Evolutionary conservation across 2,329 filamentous ascomycete species (phyloP).

Genomic region (Colletotrichum magnum): DNA sequence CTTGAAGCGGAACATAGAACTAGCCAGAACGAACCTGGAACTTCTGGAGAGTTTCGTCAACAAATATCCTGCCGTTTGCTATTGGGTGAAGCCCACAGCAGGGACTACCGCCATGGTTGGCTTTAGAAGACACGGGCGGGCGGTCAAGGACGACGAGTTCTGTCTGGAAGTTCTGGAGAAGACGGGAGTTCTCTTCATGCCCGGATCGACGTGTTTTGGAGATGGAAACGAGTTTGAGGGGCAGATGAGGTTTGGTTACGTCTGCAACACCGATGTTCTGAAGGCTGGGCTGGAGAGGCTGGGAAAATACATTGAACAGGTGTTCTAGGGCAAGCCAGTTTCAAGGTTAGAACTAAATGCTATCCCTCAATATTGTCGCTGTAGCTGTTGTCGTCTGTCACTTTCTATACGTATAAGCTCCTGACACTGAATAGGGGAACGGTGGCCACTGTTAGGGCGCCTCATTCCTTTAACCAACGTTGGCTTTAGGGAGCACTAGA

Average conservation of each 20-base stretch:
- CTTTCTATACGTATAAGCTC: too few species aligned
- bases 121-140: slow-evolving; percentile 72
- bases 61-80: slow-evolving; percentile 72
- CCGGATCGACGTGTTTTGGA: slow-evolving; percentile 82
- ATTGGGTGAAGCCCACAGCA: slow-evolving; percentile 81
- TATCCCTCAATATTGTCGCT: too few species aligned
- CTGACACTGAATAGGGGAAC: too few species aligned
- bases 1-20: slow-evolving; percentile 72
- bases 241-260: slow-evolving; percentile 83
- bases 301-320: slow-evolving; percentile 53
- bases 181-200: slow-evolving; percentile 81
- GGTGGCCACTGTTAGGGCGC: too few species aligned
- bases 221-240: slow-evolving; percentile 75
- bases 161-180: slow-evolving; percentile 77
- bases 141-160: slow-evolving; percentile 79
- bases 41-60: slow-evolving; percentile 77
- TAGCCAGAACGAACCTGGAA: slow-evolving; percentile 77
- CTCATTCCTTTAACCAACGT: too few species aligned
- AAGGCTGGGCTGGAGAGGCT: slow-evolving; percentile 72
- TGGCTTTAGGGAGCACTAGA: too few species aligned
- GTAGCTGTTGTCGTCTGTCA: too few species aligned
- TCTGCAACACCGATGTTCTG: slow-evolving; percentile 78
- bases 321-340: background rate
- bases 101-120: slow-evolving; percentile 85
- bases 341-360: too few species aligned